phyloP scores from a whole-genome alignment of 2,329 filamentous ascomycete species.

The Rutstroemia sydowiana region DNA sequence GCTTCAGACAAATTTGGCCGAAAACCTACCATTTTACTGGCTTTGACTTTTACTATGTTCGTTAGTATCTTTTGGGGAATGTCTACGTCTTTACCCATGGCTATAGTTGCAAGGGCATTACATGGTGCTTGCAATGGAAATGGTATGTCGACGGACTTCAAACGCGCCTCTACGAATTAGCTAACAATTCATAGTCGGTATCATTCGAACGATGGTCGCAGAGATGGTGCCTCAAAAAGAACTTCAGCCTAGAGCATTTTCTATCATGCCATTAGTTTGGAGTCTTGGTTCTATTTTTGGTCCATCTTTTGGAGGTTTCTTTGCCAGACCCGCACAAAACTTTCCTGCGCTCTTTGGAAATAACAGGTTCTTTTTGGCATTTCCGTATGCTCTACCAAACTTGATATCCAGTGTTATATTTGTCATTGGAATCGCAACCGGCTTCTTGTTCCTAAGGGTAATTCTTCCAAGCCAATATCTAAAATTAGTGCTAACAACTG shows the following conservation, averaged over 20 bases:
- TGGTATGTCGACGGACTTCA: constrained; percentile 36
- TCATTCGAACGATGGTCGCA: constrained; percentile 84
- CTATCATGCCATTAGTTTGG: constrained; percentile 88
- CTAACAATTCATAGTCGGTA: constrained; percentile 55
- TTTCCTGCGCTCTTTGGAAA: constrained; percentile 64
- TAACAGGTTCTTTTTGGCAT: constrained; percentile 61
- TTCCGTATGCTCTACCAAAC: constrained; percentile 81
- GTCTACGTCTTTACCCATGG: constrained; percentile 71
- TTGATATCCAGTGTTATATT: constrained; percentile 71
- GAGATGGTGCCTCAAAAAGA: constrained; percentile 85
- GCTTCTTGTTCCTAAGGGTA: constrained; percentile 69
- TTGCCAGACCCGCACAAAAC: constrained; percentile 72
- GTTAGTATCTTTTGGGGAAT: constrained; percentile 79
- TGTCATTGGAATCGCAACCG: constrained; percentile 64
- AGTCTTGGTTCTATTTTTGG: constrained; percentile 82
- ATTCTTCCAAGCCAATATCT: constrained; percentile 6
- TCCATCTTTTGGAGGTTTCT: constrained; percentile 77
- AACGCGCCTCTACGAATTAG: neutral
- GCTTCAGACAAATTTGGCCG: constrained; percentile 73
- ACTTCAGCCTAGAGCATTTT: constrained; percentile 82
- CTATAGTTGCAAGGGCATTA: constrained; percentile 69
- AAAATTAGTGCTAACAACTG: constrained; percentile 6
- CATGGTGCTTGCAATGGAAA: constrained; percentile 84
- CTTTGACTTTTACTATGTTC: constrained; percentile 70
- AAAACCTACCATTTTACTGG: constrained; percentile 72